Evolutionary conservation across 306 rosid species (phyloP).

Genomic region (Rosa lucieae): DNA sequence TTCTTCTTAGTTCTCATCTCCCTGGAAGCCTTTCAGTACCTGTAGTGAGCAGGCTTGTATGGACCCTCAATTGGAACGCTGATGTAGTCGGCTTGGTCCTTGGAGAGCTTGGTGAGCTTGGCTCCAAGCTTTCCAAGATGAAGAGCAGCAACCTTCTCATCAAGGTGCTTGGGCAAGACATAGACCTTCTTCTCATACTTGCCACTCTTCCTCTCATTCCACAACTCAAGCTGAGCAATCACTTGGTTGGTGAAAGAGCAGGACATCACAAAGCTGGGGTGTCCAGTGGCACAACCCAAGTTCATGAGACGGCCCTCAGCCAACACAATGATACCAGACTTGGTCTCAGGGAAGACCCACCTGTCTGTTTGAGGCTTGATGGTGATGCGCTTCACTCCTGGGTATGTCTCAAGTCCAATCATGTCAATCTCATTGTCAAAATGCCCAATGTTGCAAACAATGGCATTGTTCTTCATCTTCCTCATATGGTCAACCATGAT

Average conservation of each 20-base stretch:
- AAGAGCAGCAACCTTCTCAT: conserved; percentile 96
- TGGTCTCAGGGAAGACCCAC: conserved; percentile 93
- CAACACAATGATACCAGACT: conserved; percentile 61
- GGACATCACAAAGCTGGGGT: conserved; percentile 99
- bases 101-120: conserved; percentile 74
- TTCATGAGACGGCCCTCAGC: conserved; percentile 98
- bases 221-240: conserved; percentile 92
- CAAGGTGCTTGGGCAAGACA: conserved; percentile 89
- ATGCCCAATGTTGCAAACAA: conserved; percentile 96
- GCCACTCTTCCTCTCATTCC: conserved; percentile 77
- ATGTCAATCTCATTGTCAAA: conserved; percentile 95
- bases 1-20: neutral
- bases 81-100: conserved; percentile 91
- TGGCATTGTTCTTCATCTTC: conserved; percentile 98
- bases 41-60: conserved; percentile 86
- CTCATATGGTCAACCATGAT: conserved; percentile 78
- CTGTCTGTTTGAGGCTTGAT: conserved; percentile 97
- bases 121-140: conserved; percentile 96
- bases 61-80: conserved; percentile 92
- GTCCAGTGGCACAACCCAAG: conserved; percentile 99
- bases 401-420: conserved; percentile 72
- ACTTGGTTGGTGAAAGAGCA: conserved; percentile 98
- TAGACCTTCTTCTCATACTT: conserved; percentile 93
- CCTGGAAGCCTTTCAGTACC: conserved; percentile 52
- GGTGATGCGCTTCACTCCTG: conserved; percentile 80